Evolutionary conservation across 2,329 filamentous ascomycete genomes (phyloP), one percentile per base, ranked within the genome.

Genomic region (Sarocladiaceae sp.): DNA sequence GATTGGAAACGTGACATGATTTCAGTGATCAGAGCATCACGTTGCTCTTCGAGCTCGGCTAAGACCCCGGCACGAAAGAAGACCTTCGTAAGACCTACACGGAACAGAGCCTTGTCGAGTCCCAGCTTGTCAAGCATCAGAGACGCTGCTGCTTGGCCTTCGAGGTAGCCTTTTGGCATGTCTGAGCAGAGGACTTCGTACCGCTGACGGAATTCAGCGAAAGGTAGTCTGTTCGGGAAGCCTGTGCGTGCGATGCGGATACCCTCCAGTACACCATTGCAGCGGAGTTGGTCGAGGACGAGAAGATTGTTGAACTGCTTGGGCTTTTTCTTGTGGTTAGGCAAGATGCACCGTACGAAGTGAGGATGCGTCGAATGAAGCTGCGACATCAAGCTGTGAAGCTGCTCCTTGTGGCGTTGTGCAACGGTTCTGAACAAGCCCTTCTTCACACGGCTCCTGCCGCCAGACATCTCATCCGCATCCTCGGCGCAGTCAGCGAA

Each of bases 201-300:
- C 50, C 93, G 83, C 56, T 94, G 88, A 44, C 93, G 82, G 67
- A 98, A 98, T 59, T 98, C 94, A 3, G 86, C 78, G 60, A 98
- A 98, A 1, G 87, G 78, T 24, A 98, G 73, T 53, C 93, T 78
- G 60, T 98, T 98, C 42, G 93, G 93, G 61, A 98, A 98, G 19
- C 93, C 93, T 4, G 94, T 98, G 35, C 93, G 82, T 19, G 93
- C 93, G 63, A 98, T 98, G 49, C 93, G 81, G 58, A 98, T 98
- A 50, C 93, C 93, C 67, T 98, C 93, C n/a, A 98, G 74, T 3
- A 98, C 93, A 85, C 93, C 93, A 61, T 98, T 98, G 67, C 93
- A 98, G 43, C 93, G 82, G n/a, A 98, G 71, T 62, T 98, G 94
- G 57, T 98, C 93, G 5, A 98, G 75, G 2, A 98, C 94, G n/a